phyloP scores from a whole-genome alignment of 2,329 filamentous ascomycete genomes.

The Ophiostoma australiae region DNA sequence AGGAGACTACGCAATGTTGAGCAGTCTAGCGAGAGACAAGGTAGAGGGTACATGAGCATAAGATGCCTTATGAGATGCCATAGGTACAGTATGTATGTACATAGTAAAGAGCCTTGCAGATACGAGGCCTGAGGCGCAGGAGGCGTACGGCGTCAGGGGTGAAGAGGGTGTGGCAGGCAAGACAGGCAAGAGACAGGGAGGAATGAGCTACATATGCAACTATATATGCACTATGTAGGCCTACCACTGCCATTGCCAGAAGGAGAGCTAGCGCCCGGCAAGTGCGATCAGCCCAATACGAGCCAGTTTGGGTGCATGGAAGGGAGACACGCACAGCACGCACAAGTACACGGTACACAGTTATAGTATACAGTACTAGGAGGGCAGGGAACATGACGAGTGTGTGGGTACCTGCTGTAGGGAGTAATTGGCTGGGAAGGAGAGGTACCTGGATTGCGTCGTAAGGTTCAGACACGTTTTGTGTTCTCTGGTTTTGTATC shows the following conservation, averaged over 20 bases:
- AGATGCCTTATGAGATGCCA: too few species aligned
- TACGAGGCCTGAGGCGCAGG: not conserved
- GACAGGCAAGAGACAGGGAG: not conserved
- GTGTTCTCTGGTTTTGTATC: too few species aligned
- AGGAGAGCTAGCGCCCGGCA: not conserved
- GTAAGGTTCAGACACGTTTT: not conserved
- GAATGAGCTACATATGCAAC: not conserved
- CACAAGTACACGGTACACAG: not conserved
- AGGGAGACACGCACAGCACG: not conserved
- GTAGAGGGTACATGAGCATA: not conserved
- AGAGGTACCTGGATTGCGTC: not conserved
- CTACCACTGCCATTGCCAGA: not conserved
- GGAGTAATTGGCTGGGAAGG: not conserved
- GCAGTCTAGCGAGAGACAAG: not conserved
- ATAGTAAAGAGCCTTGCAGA: not conserved
- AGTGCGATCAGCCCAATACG: not conserved
- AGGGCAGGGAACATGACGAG: conserved; percentile 6
- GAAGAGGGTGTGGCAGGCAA: not conserved
- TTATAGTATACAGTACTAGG: not conserved
- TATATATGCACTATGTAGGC: too few species aligned
- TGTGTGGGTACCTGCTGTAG: not conserved
- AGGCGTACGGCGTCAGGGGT: conserved; percentile 5
- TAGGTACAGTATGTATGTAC: too few species aligned
- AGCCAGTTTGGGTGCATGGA: not conserved
- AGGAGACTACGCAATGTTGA: not conserved